Percentiles rank a stretch among this genome's conserved stretches.
These are phyloP conservation scores for Kazachstania martiniae DNA, from an alignment of 805 yeast genomes.

Conservation along the genomic window DNA sequence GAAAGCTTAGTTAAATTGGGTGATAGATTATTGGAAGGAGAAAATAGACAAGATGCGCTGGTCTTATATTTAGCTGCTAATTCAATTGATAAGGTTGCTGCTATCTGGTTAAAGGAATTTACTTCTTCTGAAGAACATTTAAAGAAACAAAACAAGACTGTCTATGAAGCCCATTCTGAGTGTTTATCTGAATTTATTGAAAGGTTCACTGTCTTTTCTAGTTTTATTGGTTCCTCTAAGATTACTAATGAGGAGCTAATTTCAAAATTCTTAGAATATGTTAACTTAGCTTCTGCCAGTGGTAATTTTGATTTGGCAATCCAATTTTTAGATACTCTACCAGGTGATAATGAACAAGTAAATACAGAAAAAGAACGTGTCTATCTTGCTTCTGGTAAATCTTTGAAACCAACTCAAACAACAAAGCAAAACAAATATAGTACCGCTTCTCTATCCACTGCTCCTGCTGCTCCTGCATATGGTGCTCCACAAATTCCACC, in stretches of 20 bases:
- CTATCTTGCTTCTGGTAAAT: slow-evolving; percentile 46
- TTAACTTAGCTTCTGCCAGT: slow-evolving; percentile 64
- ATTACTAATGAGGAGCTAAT: slow-evolving; percentile 27
- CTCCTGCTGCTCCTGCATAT: not conserved
- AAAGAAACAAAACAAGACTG: slow-evolving; percentile 35
- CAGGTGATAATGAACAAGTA: slow-evolving; percentile 62
- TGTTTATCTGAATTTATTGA: slow-evolving; percentile 76
- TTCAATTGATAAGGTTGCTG: slow-evolving; percentile 66
- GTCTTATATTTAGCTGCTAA: slow-evolving; percentile 71
- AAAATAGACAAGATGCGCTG: slow-evolving; percentile 63
- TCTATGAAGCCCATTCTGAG: slow-evolving; percentile 74
- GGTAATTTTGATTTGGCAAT: slow-evolving; percentile 80
- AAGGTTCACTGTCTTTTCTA: slow-evolving; percentile 57
- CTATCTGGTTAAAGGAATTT: slow-evolving; percentile 77
- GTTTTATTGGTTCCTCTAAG: slow-evolving; percentile 14
- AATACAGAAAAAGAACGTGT: slow-evolving; percentile 73
- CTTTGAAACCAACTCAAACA: no score
- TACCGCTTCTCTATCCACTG: slow-evolving; percentile 1
- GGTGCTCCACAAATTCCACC: not conserved
- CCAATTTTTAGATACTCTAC: slow-evolving; percentile 56
- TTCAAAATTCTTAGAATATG: slow-evolving; percentile 65
- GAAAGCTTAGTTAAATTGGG: slow-evolving; percentile 57
- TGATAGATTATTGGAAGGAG: slow-evolving; percentile 51
- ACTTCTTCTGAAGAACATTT: slow-evolving; percentile 35
- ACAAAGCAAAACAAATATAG: slow-evolving; percentile 4